Evolutionary conservation across 108 stramenopile genomes (phyloP), one percentile per base, ranked within the genome.

Genomic region (Skeletonema menzelii): DNA sequence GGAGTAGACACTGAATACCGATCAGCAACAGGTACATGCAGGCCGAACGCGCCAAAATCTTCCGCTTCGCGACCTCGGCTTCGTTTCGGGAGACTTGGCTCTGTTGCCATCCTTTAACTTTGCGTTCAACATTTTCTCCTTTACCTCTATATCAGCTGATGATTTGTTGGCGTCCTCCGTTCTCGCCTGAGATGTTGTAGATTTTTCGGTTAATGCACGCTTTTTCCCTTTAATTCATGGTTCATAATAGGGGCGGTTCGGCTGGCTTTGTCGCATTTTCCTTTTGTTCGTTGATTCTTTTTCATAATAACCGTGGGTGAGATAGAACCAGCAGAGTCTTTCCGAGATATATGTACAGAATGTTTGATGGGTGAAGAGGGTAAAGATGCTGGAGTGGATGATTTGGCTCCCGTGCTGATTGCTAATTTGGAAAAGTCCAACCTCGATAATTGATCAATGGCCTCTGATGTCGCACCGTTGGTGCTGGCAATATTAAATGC

Each of bases 391-490:
- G 49, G 59, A 22, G 56, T 81, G 35, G 61, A 56, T 67, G 62
- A 81, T 66, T 59, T 75, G 58, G 47, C 69, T 4, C 47, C 47
- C 6, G 40, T 55, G 38, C 63, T 63, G 31, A 35, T 60, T 55
- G 64, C 42, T 22, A 75, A 42, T 20, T 56, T 67, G 19, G 73
- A 47, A 27, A 61, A 56, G 12, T 55, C 49, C 3, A 82, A 64
- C 67, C 80, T 70, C 27, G 83, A 79, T 31, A 90, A 63, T 35
- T 82, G 57, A 24, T 87, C 81, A 24, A 90, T 86, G 3, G 89
- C 86, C 32, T 82, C 72, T 19, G 69, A 65, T 5, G 59, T 32
- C 15, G 44, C 61, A 13, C 34, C 35, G n/a, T 34, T 55, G 3
- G 40, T 24, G 26, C 75, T 34, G 13, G 83, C 86, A 56, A 64